Percentiles rank a stretch among this genome's conserved stretches.
These are phyloP conservation scores for Meira nashicola DNA, from an alignment of 1,284 basidiomycete genomes.

Conservation along the genomic window DNA sequence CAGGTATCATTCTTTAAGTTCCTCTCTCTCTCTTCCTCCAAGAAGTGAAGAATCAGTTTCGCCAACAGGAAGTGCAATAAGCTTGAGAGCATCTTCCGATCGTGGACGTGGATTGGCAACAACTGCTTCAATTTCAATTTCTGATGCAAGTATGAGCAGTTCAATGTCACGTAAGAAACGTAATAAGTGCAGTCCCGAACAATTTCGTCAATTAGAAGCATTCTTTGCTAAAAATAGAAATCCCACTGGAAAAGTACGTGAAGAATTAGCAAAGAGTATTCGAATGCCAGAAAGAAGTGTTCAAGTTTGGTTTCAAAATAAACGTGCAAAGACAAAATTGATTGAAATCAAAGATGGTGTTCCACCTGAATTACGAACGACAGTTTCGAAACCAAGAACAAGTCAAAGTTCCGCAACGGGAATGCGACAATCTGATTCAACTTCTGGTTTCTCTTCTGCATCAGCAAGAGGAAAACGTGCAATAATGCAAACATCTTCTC, in stretches of 20 bases:
- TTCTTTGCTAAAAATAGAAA: constrained; percentile 43
- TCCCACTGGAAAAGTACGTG: constrained; percentile 30
- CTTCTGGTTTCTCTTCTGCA: neutral
- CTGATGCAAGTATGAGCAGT: too few relatives aligned
- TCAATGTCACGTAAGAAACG: constrained; percentile 25
- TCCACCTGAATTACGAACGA: neutral
- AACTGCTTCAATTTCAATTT: too few relatives aligned
- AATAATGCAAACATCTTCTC: neutral
- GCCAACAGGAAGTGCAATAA: too few relatives aligned
- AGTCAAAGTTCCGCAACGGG: neutral
- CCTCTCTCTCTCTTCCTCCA: too few relatives aligned
- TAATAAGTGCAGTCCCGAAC: constrained; percentile 40
- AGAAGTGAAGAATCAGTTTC: too few relatives aligned
- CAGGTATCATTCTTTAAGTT: too few relatives aligned
- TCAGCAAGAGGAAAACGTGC: neutral
- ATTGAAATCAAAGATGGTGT: constrained; percentile 8
- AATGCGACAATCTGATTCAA: neutral
- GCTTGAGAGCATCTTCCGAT: too few relatives aligned
- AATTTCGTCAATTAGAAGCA: constrained; percentile 30
- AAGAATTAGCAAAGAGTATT: constrained; percentile 30
- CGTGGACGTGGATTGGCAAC: too few relatives aligned
- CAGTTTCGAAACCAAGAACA: neutral
- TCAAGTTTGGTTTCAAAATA: constrained; percentile 39
- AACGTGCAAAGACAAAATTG: constrained; percentile 5
- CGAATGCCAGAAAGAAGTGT: constrained; percentile 42